Evolutionary conservation across 495 filamentous ascomycete genomes (phyloP).

Genomic region (Parathielavia hyrcaniae): DNA sequence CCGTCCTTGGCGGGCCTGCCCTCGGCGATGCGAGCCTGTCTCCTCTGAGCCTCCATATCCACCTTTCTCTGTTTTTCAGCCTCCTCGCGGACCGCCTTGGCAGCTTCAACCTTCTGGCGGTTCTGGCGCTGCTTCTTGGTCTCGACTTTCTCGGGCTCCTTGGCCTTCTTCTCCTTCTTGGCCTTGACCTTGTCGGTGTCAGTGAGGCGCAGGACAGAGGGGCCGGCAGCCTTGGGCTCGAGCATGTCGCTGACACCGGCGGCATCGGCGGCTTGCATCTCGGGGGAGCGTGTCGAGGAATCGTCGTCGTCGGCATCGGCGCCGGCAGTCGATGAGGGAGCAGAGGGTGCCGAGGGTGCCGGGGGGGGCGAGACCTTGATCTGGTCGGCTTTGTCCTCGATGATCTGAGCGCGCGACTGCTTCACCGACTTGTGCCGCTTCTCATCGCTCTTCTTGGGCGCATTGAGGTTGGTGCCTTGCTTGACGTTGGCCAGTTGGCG

Average conservation of each 20-base stretch:
- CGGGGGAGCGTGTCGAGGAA: constrained; percentile 58
- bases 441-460: constrained; percentile 53
- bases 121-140: constrained; percentile 92
- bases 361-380: too few species aligned
- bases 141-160: constrained; percentile 51
- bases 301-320: constrained; percentile 79
- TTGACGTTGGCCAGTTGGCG: constrained; percentile 61
- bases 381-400: constrained; percentile 28
- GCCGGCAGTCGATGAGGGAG: constrained; percentile 65
- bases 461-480: constrained; percentile 52
- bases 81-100: constrained; percentile 62
- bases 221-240: constrained; percentile 59
- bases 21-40: constrained; percentile 70
- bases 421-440: constrained; percentile 55
- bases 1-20: constrained; percentile 71
- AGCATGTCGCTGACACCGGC: constrained; percentile 82
- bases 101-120: constrained; percentile 69
- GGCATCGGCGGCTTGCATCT: constrained; percentile 45
- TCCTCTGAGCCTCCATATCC: constrained; percentile 70
- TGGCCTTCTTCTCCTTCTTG: constrained; percentile 57
- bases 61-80: constrained; percentile 66
- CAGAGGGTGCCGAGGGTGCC: too few species aligned
- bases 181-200: constrained; percentile 53
- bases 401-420: constrained; percentile 47
- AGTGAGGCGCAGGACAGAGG: constrained; percentile 71